Percentiles rank a stretch among this genome's conserved stretches.
phyloP scores from a whole-genome alignment of 371 early-diverging fungal species.

The Saksenaea oblongispora region DNA sequence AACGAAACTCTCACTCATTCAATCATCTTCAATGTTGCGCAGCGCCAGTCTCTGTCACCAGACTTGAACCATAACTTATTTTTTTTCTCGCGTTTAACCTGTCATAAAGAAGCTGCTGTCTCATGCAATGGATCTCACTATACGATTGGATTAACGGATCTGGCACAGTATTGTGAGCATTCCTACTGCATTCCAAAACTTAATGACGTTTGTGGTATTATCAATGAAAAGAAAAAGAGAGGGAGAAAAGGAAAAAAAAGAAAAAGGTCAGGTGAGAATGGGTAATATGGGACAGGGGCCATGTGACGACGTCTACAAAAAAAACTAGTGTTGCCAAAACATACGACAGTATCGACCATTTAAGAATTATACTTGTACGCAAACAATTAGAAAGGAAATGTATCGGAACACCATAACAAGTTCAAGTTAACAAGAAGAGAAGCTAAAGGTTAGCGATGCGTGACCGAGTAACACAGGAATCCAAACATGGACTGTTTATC shows the following conservation, averaged over 20 bases:
- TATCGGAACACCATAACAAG: too few relatives aligned
- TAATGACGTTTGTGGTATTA: background rate
- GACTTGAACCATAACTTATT: background rate
- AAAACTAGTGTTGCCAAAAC: background rate
- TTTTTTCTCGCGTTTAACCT: background rate
- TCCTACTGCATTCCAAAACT: background rate
- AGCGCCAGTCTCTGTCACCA: background rate
- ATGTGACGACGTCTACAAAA: background rate
- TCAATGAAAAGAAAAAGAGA: background rate
- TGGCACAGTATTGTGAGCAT: too few relatives aligned
- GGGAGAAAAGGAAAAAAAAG: background rate
- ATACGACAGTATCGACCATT: too few relatives aligned
- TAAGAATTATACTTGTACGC: too few relatives aligned
- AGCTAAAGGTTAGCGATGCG: background rate
- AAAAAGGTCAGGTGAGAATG: conserved; percentile 1
- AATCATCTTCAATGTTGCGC: background rate
- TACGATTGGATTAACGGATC: too few relatives aligned
- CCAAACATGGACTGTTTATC: background rate
- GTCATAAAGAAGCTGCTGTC: background rate
- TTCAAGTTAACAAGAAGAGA: background rate
- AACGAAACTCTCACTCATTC: background rate
- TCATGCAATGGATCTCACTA: background rate
- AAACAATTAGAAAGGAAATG: too few relatives aligned
- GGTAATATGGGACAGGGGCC: background rate
- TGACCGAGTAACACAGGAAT: background rate